Conservation (phyloP, 805 yeast genomes). For the Zygosaccharomyces rouxii region DNA sequence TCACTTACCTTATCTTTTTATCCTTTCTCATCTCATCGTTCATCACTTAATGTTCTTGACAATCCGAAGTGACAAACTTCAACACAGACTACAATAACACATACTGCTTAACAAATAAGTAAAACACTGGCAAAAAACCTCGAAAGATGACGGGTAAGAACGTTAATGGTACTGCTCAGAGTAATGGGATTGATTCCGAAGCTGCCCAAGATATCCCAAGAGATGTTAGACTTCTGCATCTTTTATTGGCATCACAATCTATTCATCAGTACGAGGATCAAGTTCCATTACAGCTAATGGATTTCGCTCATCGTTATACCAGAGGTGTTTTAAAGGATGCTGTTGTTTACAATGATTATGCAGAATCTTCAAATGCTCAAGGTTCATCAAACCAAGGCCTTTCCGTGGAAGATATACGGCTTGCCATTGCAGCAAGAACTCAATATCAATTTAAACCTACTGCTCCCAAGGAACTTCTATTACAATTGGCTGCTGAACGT, state of each 20-base stretch:
- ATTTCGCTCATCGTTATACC: slow-evolving; percentile 89
- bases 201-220: slow-evolving; percentile 53
- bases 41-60: not conserved
- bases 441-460: slow-evolving; percentile 92
- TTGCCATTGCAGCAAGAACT: slow-evolving; percentile 92
- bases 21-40: not conserved
- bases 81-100: not conserved
- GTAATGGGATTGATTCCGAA: slow-evolving; percentile 1
- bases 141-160: slow-evolving; percentile 1
- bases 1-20: too few relatives aligned
- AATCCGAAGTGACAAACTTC: not conserved
- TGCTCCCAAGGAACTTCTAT: slow-evolving; percentile 82
- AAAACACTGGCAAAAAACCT: not conserved
- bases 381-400: slow-evolving; percentile 46
- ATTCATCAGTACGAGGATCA: slow-evolving; percentile 91
- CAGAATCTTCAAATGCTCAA: slow-evolving; percentile 42
- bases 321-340: slow-evolving; percentile 86
- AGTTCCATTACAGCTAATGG: slow-evolving; percentile 94
- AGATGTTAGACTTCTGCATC: slow-evolving; percentile 84
- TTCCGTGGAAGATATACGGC: slow-evolving; percentile 82
- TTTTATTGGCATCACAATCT: slow-evolving; percentile 90
- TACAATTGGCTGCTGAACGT: slow-evolving; percentile 89
- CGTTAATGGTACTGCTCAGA: slow-evolving; percentile 1
- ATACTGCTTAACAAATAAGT: not conserved
- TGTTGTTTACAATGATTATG: slow-evolving; percentile 79